Conservation (phyloP, 2,329 filamentous ascomycete genomes). For the Verticillium albo-atrum region DNA sequence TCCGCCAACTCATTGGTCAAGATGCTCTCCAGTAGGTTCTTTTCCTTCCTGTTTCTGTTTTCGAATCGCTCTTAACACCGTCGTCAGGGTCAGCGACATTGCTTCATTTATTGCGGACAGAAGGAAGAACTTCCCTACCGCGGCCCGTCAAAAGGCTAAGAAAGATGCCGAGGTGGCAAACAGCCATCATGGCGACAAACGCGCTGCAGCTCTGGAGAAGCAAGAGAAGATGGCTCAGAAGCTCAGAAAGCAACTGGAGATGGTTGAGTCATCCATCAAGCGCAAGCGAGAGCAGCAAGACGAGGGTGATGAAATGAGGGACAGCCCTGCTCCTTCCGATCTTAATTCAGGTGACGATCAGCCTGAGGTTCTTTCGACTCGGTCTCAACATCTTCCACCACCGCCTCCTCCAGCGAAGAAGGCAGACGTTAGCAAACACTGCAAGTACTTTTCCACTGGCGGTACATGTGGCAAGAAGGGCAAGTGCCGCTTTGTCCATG, state of each 20-base stretch:
- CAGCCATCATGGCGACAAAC: constrained; percentile 9
- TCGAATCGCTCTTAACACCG: background rate
- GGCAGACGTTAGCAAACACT: constrained; percentile 60
- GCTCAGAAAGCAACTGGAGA: constrained; percentile 60
- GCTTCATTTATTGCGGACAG: constrained; percentile 78
- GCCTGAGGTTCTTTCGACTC: constrained; percentile 54
- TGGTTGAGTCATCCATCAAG: constrained; percentile 67
- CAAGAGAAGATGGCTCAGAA: constrained; percentile 61
- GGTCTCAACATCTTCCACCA: constrained; percentile 27
- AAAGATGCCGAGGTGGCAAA: constrained; percentile 45
- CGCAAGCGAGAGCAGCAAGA: constrained; percentile 64
- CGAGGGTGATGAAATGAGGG: constrained; percentile 62
- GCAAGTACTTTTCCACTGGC: constrained; percentile 68
- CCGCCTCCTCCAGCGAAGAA: constrained; percentile 45
- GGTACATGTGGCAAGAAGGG: constrained; percentile 68
- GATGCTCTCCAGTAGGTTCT: constrained; percentile 49
- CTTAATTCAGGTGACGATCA: constrained; percentile 52
- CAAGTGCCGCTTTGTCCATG: constrained; percentile 71
- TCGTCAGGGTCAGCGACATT: constrained; percentile 62
- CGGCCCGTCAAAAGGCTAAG: constrained; percentile 62
- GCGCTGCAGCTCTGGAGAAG: constrained; percentile 33
- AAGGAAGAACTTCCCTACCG: constrained; percentile 75
- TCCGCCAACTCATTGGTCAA: constrained; percentile 49
- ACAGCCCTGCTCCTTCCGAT: constrained; percentile 36
- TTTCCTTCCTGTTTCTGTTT: background rate